These are phyloP conservation scores for Penicillium goetzii DNA, from an alignment of 495 filamentous ascomycete genomes.

Conservation along the genomic window DNA sequence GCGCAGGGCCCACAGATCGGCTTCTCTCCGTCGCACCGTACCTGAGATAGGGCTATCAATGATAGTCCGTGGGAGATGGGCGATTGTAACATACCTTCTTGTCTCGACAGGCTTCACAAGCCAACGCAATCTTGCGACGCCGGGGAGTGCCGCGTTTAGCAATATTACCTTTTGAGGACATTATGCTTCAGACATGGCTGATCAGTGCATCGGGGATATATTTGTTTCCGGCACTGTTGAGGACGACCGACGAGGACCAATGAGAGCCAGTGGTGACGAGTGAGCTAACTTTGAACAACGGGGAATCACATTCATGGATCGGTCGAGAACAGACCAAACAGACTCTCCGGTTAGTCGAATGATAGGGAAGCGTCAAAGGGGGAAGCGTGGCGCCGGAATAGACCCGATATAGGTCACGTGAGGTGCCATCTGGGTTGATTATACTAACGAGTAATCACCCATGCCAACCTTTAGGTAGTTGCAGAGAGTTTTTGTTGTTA, in stretches of 20 bases:
- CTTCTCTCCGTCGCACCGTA: conserved; percentile 45
- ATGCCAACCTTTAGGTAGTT: too few species aligned
- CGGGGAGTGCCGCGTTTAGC: conserved; percentile 24
- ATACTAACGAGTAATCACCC: not conserved
- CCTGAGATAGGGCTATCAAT: not conserved
- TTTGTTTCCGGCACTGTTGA: not conserved
- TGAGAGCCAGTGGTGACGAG: not conserved
- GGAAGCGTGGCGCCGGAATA: not conserved
- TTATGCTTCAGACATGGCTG: not conserved
- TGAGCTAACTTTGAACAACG: not conserved
- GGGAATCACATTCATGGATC: conserved; percentile 4
- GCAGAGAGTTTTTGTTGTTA: not conserved
- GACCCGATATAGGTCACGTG: not conserved
- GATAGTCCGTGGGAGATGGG: not conserved
- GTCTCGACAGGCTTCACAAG: conserved; percentile 48
- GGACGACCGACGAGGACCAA: not conserved
- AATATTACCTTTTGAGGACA: conserved; percentile 24
- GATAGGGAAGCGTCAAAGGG: not conserved
- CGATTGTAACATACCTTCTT: conserved; percentile 34
- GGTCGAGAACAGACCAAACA: not conserved
- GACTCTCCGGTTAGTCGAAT: not conserved
- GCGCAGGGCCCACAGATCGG: conserved; percentile 50
- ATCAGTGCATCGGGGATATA: not conserved
- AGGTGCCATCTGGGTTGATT: not conserved
- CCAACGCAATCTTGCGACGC: conserved; percentile 35